phyloP scores from a whole-genome alignment of 2,329 filamentous ascomycete species.

The Cytospora chrysosperma region DNA sequence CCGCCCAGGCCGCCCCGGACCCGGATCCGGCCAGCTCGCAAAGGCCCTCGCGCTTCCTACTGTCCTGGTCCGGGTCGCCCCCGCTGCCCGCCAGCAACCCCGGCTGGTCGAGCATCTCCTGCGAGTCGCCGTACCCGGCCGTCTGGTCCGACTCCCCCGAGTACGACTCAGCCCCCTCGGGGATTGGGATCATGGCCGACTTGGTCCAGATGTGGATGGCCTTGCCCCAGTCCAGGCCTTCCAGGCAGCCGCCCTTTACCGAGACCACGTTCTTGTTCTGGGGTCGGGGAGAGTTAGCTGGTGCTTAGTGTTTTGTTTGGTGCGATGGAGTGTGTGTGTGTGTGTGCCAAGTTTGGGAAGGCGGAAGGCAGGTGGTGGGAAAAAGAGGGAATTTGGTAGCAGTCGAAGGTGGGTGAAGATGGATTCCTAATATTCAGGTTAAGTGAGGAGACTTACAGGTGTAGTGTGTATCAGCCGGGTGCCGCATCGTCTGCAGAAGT shows the following conservation, averaged over 20 bases:
- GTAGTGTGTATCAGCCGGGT: conserved; percentile 63
- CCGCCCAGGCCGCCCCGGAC: not conserved
- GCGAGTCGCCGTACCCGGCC: conserved; percentile 43
- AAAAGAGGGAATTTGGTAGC: too few species aligned
- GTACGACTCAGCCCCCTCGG: conserved; percentile 59
- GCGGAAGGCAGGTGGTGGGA: too few species aligned
- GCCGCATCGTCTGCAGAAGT: conserved; percentile 67
- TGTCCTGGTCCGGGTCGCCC: conserved; percentile 5
- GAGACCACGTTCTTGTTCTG: conserved; percentile 60
- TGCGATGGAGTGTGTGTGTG: too few species aligned
- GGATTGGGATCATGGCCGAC: conserved; percentile 62
- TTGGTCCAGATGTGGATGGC: conserved; percentile 69
- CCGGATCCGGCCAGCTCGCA: conserved; percentile 14
- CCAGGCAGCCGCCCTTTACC: conserved; percentile 66
- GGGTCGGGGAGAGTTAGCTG: not conserved
- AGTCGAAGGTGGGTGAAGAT: too few species aligned
- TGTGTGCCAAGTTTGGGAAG: too few species aligned
- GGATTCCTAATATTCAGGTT: too few species aligned
- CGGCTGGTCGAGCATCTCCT: conserved; percentile 51
- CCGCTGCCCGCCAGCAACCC: conserved; percentile 34
- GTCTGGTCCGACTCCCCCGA: conserved; percentile 49
- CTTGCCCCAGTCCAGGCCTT: conserved; percentile 58
- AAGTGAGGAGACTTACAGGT: conserved; percentile 49
- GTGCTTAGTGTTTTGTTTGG: not conserved
- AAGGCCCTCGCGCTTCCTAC: not conserved